Evolutionary conservation across 1,284 basidiomycete species (phyloP).

Genomic region (Malassezia equina): DNA sequence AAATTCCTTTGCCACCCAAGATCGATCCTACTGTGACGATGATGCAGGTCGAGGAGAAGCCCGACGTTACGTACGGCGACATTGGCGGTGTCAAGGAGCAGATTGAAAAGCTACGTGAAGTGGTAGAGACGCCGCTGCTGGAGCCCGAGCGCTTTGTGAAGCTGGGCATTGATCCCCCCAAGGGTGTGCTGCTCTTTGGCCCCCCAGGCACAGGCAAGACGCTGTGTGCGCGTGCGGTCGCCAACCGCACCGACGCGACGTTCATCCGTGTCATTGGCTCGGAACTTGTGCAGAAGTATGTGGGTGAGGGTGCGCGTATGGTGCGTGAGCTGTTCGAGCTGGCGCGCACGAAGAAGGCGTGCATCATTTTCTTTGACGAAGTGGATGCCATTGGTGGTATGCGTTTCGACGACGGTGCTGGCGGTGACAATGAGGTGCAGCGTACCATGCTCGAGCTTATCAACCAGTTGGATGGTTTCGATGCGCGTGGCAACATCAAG

Average conservation of each 20-base stretch:
- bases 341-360: conserved; percentile 96
- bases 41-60: conserved; percentile 99
- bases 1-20: conserved; percentile 98
- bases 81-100: conserved; percentile 99
- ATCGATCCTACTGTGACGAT: conserved; percentile 99
- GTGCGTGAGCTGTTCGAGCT: conserved; percentile 98
- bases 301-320: conserved; percentile 97
- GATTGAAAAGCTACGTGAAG: conserved; percentile 96
- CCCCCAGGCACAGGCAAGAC: conserved; percentile 99
- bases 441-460: conserved; percentile 99
- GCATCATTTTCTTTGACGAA: conserved; percentile 99
- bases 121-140: conserved; percentile 87
- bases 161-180: conserved; percentile 96
- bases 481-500: conserved; percentile 97
- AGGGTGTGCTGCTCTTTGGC: conserved; percentile 86
- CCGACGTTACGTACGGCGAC: conserved; percentile 95
- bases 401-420: conserved; percentile 96
- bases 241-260: conserved; percentile 95
- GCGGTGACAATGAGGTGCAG: conserved; percentile 98
- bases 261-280: conserved; percentile 99
- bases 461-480: conserved; percentile 97
- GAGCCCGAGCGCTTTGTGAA: conserved; percentile 91
- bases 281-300: conserved; percentile 97
- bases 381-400: conserved; percentile 95
- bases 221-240: conserved; percentile 92